phyloP scores from a whole-genome alignment of 73 alveolate species.

The Paramecium caudatum region DNA sequence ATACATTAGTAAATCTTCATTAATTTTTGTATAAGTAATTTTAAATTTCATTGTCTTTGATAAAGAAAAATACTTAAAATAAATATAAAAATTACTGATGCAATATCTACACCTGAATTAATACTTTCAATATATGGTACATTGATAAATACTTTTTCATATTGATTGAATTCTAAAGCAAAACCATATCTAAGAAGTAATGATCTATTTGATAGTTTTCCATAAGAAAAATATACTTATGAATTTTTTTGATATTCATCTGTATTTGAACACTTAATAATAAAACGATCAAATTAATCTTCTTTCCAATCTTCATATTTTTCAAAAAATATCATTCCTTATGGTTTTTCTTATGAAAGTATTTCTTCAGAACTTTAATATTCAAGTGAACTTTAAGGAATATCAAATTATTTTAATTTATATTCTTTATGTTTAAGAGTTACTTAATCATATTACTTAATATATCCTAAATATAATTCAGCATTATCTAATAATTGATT shows the following conservation, averaged over 20 bases:
- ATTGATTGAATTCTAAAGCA: conserved; percentile 74
- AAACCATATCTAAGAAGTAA: conserved; percentile 70
- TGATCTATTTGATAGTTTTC: conserved; percentile 62
- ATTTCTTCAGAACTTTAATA: not conserved
- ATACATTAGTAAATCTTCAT: conserved; percentile 27
- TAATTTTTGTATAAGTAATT: not conserved
- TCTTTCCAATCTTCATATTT: conserved; percentile 65
- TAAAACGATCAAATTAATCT: conserved; percentile 58
- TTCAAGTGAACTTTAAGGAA: not conserved
- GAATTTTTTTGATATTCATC: conserved; percentile 70
- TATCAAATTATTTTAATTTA: not conserved
- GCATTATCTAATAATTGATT: not conserved
- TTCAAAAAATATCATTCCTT: not conserved
- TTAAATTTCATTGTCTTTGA: conserved; percentile 12
- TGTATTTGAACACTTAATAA: conserved; percentile 34
- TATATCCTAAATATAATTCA: not conserved
- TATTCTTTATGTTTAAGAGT: not conserved
- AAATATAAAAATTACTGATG: not conserved
- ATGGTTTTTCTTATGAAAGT: not conserved
- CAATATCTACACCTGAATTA: conserved; percentile 44
- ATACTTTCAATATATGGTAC: not conserved
- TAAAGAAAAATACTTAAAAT: not conserved
- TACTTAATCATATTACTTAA: not conserved
- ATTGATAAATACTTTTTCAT: conserved; percentile 55
- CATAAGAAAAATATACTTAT: conserved; percentile 70